These are phyloP conservation scores for Pezicula carpinea DNA, from an alignment of 2,329 filamentous ascomycete species.

Conservation along the genomic window DNA sequence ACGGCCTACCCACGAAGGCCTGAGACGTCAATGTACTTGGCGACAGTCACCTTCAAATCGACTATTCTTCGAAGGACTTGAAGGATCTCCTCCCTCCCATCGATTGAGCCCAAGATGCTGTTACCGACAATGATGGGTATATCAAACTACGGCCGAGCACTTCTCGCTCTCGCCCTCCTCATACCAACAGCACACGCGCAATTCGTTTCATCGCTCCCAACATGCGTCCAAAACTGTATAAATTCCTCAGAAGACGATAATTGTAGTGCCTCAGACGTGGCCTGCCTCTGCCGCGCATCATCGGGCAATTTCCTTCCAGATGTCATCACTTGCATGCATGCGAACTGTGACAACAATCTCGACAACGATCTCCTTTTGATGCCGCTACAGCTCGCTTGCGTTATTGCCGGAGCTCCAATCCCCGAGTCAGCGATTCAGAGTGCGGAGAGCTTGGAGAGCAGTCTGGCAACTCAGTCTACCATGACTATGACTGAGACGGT, in stretches of 20 bases:
- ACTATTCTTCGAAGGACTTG: not conserved
- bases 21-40: not conserved
- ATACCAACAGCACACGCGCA: conserved; percentile 19
- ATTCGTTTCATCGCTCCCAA: conserved; percentile 20
- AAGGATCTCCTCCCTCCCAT: not conserved
- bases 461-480: conserved; percentile 13
- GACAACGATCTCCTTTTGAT: conserved; percentile 29
- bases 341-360: conserved; percentile 31
- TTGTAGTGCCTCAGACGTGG: conserved; percentile 27
- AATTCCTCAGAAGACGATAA: conserved; percentile 24
- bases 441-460: conserved; percentile 25
- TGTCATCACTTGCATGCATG: conserved; percentile 35
- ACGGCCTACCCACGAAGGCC: not conserved
- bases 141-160: not conserved
- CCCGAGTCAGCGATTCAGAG: conserved; percentile 29
- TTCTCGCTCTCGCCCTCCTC: conserved; percentile 7
- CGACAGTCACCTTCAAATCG: not conserved
- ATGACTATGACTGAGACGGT: conserved; percentile 16
- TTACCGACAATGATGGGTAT: not conserved
- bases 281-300: conserved; percentile 35
- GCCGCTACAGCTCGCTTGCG: conserved; percentile 31
- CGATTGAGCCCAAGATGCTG: conserved; percentile 5
- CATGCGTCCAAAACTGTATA: conserved; percentile 34
- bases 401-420: conserved; percentile 25
- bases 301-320: conserved; percentile 31